Base-by-base conservation (phyloP, 1,284 basidiomycete genomes). In the Ceratobasidium sp. region DNA sequence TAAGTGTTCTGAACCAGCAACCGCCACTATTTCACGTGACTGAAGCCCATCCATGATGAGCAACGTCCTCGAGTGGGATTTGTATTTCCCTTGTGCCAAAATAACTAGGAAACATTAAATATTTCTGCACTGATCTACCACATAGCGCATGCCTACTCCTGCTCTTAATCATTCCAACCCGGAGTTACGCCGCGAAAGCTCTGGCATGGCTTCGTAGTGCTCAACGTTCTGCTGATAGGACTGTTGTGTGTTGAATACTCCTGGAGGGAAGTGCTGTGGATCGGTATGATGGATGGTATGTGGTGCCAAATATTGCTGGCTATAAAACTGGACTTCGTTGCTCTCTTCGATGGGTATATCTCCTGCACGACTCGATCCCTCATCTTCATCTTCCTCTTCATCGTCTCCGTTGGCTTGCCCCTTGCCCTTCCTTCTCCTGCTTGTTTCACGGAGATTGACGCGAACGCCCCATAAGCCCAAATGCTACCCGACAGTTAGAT, bases 401-500 rank as follows among this genome's bases (percentile, higher is more conserved):
- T 73, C 74, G 21, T 62, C 74, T 2, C 41, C 74, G n/a, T 50
- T 64, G n/a, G n/a, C n/a, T n/a, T n/a, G n/a, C 18, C 47, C n/a
- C 35, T 61, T 50, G 28, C 55, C 55, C 50, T 70, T 75, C 44
- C 62, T 62, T 43, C 73, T 88, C 16, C 90, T 84, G 77, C 91
- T 89, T 0, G 86, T 87, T 77, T 91, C 90, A 41, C 90, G 87
- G 43, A 89, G 86, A 77, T 91, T 91, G 4, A 91, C 83, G 18
- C 88, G 86, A 1, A 91, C 88, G 16, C 90, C 90, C 83, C 87
- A 91, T 70, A 87, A 82, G 5, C 88, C 86, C 32, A 91, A 83
- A 79, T 89, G 87, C 90, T 91, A 50, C 13, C 30, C 1, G 18
- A 57, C 9, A 52, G 9, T 13, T 46, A 9, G 13, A n/a, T n/a